A percentile compares a stretch with the other conserved stretches of the same genome.
Evolutionary conservation across 2,329 filamentous ascomycete genomes (phyloP).

Genomic region (Penicillium freii): DNA sequence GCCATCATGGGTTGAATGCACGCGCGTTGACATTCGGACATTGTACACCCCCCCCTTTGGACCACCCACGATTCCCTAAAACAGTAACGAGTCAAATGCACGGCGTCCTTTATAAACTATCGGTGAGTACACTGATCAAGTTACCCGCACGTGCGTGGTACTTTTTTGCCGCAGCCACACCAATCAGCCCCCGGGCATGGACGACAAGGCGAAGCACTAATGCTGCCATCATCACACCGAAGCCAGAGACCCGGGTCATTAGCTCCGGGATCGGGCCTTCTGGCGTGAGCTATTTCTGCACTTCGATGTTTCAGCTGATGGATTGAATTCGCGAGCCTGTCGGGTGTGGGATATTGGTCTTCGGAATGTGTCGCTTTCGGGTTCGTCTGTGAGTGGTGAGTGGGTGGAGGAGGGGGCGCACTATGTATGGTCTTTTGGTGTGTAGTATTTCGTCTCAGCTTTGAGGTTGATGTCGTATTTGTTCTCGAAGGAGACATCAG

Average conservation of each 20-base stretch:
- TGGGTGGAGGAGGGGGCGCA: no score
- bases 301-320: constrained; percentile 1
- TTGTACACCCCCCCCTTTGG: not conserved
- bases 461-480: not conserved
- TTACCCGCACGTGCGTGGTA: not conserved
- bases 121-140: constrained; percentile 2
- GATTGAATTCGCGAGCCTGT: not conserved
- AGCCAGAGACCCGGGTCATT: constrained; percentile 9
- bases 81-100: not conserved
- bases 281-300: constrained; percentile 4
- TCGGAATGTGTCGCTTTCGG: not conserved
- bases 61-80: not conserved
- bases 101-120: not conserved
- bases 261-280: constrained; percentile 10
- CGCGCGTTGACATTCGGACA: not conserved
- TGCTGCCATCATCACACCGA: constrained; percentile 13
- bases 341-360: not conserved
- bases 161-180: not conserved
- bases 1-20: not conserved
- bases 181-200: constrained; percentile 7
- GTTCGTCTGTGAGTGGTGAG: not conserved
- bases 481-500: not conserved
- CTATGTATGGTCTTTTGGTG: not conserved
- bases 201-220: constrained; percentile 5
- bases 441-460: not conserved